Base-by-base conservation (phyloP, 2,329 filamentous ascomycete species). In the Parafenestella ontariensis region DNA sequence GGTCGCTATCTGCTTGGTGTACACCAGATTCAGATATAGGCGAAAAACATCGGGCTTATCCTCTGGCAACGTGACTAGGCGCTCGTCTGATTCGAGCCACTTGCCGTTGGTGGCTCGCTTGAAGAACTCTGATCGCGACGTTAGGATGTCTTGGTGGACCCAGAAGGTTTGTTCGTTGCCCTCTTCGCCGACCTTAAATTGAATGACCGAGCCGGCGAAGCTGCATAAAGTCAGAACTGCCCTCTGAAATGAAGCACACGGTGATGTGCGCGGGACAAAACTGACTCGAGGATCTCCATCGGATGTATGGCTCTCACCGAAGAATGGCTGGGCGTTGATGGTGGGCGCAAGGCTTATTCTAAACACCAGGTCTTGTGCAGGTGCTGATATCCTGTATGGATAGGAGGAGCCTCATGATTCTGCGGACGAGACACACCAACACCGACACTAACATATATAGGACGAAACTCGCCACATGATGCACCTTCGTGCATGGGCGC, bases 111-210 rank as follows among this genome's bases (percentile, higher is more conserved):
- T 39, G 2, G 59, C 63, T 4, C 49, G 46, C 10, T 47, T 48
- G 41, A 66, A 63, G 50, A 63, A 66, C 15, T 49, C 47, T 0
- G 63, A 62, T 15, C 46, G 55, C 1, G 49, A 4, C n/a, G 33
- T 52, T 2, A 66, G 40, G 1, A 63, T 42, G 1, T 13, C 17
- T 17, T 63, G 51, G 24, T 68, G 59, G 3, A 59, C 49, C 10
- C 20, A 10, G 31, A 64, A 65, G 0, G 42, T 39, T 28, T 52
- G 10, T 3, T 46, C 24, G 1, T 44, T 15, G 3, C 29, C 23
- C 0, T 11, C 28, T 7, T 43, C 15, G 1, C 59, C 59, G 2
- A 62, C 59, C 4, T 54, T 17, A 34, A 34, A 13, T 34, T 34
- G 10, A 5, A 34, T 3, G 13, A 13, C 17, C 5, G 31, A 15